Evolutionary conservation across 345 rosid genomes (phyloP), one percentile per base, ranked within the genome.

Genomic region (Pistacia vera): DNA sequence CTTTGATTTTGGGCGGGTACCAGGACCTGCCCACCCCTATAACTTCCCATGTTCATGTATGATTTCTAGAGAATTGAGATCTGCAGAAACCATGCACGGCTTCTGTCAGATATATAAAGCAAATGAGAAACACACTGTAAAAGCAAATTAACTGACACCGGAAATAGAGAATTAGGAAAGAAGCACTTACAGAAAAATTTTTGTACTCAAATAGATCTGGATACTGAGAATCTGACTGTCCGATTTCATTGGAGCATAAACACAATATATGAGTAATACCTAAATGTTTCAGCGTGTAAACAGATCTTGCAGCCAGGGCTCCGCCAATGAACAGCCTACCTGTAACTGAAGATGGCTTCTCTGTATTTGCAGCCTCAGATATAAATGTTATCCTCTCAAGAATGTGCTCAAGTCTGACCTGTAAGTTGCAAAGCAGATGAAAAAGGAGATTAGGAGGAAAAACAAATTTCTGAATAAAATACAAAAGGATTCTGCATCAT

Each of bases 391-490:
- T 91, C 85, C 99, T 92, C 83, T 94, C 98, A 78, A 94, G 97
- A 76, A 94, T 90, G 82, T 97, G 99, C 81, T 97, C 99, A 59
- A 96, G 94, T 85, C 99, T 90, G 72, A 97, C 90, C 99, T 97
- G 89, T 72, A 81, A 72, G 54, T 80, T 61, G 63, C 12, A 20
- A 68, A 70, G 70, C 11, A 60, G 54, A 58, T 13, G 51, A 69
- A 76, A 65, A 28, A 48, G 17, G 18, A 51, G 18, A 68, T 35
- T 60, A 30, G 38, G 38, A 52, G 52, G 7, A 36, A 54, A 64
- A 22, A 33, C 60, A 9, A 12, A 65, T 22, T 22, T 36, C 13
- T 10, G 11, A 63, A 4, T 62, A 22, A 38, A 51, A 11, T 0
- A n/a, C 8, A 11, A 33, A 44, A 44, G 46, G 36, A 2, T 8